Evolutionary conservation across 306 rosid species (phyloP), one percentile per base, ranked within the genome.

Genomic region (Datisca glomerata): DNA sequence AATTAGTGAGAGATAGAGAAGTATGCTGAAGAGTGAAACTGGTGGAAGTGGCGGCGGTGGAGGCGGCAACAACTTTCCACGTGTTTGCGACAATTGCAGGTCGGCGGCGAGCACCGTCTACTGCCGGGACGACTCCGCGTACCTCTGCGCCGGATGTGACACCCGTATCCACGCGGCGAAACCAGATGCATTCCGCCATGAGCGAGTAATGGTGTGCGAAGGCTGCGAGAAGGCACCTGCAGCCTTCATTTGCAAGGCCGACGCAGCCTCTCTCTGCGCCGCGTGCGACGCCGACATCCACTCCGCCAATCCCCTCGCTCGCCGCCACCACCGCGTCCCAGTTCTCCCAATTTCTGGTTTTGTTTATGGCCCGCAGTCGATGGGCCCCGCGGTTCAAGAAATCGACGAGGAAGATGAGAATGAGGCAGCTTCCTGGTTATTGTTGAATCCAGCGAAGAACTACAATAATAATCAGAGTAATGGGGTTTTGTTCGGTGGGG

Each of bases 261-360:
- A 89, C 33, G 86, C 91, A 0, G 97, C 97, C 0, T 89, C 97
- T 0, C 97, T 89, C 12, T 89, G 97, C 46, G 12, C 73, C 8
- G 19, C 83, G 10, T 89, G 97, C 55, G 97, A 89, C 31, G 84
- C 86, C 0, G 93, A 76, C 18, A 77, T 83, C 67, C 97, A 89
- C 69, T 72, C 97, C 1, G 95, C 97, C 4, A 89, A 89, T 43
- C 93, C 93, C 0, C 81, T 89, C 1, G 93, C 97, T 3, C 49
- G 91, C 61, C 97, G 97, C 22, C 97, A 89, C 75, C 93, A 80
- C 33, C 94, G 97, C 0, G 89, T 83, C 9, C 86, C 95, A 6
- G 67, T 86, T 14, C 66, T 61, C 7, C 84, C 79, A 13, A 61
- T 75, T 34, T 58, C 80, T 11, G 75, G 78, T 5, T 42, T 15